Percentiles rank a stretch among this genome's conserved stretches.
Evolutionary conservation across 306 rosid genomes (phyloP).

Genomic region (Cicer yamashitae): DNA sequence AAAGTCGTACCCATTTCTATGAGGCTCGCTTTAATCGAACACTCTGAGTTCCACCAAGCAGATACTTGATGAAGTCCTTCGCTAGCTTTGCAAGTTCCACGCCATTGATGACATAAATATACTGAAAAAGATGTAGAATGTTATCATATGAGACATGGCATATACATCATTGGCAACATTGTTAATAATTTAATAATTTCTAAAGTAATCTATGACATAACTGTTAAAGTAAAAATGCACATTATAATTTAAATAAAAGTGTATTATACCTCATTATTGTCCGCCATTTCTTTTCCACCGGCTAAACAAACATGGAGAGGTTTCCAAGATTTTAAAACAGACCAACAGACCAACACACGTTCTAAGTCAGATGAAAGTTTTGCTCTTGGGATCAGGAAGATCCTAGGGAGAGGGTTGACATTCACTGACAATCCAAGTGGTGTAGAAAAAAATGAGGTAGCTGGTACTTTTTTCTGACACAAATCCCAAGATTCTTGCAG

Average conservation of each 20-base stretch:
- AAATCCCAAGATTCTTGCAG: conserved; percentile 40
- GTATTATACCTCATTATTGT: conserved; percentile 54
- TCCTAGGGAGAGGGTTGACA: conserved; percentile 36
- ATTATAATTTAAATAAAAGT: conserved; percentile 7
- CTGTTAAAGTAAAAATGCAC: neutral
- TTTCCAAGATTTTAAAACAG: conserved; percentile 45
- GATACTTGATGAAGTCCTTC: conserved; percentile 69
- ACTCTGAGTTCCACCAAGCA: conserved; percentile 60
- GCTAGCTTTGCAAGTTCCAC: conserved; percentile 66
- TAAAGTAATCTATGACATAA: neutral
- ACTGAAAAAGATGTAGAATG: conserved; percentile 55
- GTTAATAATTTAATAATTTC: neutral
- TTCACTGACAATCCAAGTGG: conserved; percentile 12
- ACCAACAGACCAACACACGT: conserved; percentile 29
- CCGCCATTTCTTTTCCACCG: conserved; percentile 62
- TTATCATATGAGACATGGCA: conserved; percentile 29
- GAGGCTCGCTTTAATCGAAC: conserved; percentile 60
- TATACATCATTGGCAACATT: conserved; percentile 8
- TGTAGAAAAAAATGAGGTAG: conserved; percentile 34
- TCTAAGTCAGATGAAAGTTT: conserved; percentile 42
- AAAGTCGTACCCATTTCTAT: conserved; percentile 54
- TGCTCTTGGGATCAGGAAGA: conserved; percentile 7
- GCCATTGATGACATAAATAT: conserved; percentile 67
- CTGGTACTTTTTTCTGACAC: conserved; percentile 21
- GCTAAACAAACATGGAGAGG: conserved; percentile 57